These are phyloP conservation scores for Candida insectorum DNA, from an alignment of 805 yeast genomes.

Conservation along the genomic window DNA sequence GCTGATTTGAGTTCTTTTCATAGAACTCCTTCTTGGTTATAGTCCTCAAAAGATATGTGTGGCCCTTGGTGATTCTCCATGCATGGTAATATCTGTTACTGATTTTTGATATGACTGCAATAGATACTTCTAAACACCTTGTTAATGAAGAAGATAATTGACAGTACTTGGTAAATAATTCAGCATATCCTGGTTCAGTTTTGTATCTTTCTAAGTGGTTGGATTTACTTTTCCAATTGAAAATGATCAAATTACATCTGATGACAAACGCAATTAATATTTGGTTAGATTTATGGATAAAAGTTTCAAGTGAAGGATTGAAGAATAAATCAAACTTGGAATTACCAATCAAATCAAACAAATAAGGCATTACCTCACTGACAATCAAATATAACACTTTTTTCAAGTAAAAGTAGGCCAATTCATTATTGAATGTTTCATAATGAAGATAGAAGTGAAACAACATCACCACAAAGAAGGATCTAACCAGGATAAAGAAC, in stretches of 20 bases:
- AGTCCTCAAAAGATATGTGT: slow-evolving; percentile 25
- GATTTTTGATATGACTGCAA: slow-evolving; percentile 34
- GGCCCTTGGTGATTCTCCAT: slow-evolving; percentile 38
- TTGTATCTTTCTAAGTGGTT: slow-evolving; percentile 19
- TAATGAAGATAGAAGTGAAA: slow-evolving; percentile 43
- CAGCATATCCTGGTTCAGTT: slow-evolving; percentile 14
- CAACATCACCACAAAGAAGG: slow-evolving; percentile 37
- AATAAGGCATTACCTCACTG: slow-evolving; percentile 33
- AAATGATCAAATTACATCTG: slow-evolving; percentile 26
- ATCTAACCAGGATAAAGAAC: slow-evolving; percentile 22
- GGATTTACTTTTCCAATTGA: slow-evolving; percentile 16
- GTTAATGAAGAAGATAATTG: slow-evolving; percentile 21
- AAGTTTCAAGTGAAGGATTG: slow-evolving; percentile 31
- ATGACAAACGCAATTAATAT: slow-evolving; percentile 27
- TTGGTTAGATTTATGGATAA: slow-evolving; percentile 31
- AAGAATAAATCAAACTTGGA: slow-evolving; percentile 35
- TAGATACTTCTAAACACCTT: slow-evolving; percentile 26
- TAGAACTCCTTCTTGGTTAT: slow-evolving; percentile 29
- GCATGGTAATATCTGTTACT: slow-evolving; percentile 37
- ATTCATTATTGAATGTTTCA: slow-evolving; percentile 25
- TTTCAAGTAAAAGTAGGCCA: slow-evolving; percentile 36
- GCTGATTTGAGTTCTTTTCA: slow-evolving; percentile 19
- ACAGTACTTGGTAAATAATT: slow-evolving; percentile 17
- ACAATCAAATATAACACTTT: slow-evolving; percentile 27
- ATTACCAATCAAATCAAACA: slow-evolving; percentile 29